These are phyloP conservation scores for Cucurbita moschata DNA, from an alignment of 306 rosid genomes.

Conservation along the genomic window DNA sequence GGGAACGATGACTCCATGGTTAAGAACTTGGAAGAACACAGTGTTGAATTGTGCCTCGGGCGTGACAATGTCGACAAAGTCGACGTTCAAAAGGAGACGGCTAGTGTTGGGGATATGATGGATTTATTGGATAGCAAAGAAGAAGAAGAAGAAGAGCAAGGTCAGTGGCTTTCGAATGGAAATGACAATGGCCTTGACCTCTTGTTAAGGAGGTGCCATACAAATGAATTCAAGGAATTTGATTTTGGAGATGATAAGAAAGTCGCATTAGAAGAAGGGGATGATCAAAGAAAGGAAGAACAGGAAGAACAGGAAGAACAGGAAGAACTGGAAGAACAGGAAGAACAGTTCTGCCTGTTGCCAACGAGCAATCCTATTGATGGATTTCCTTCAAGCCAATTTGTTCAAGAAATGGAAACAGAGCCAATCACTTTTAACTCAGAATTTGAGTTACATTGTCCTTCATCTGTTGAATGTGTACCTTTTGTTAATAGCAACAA, in stretches of 20 bases:
- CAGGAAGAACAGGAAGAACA: constrained; percentile 20
- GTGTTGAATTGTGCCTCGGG: constrained; percentile 42
- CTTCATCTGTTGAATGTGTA: constrained; percentile 32
- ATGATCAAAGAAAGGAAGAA: constrained; percentile 18
- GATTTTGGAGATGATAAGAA: constrained; percentile 20
- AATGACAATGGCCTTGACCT: constrained; percentile 24
- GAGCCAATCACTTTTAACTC: constrained; percentile 33
- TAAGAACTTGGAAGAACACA: constrained; percentile 37
- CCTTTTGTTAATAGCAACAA: constrained; percentile 60
- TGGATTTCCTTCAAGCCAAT: constrained; percentile 47
- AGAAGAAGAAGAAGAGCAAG: constrained; percentile 28
- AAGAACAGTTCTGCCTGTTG: constrained; percentile 40
- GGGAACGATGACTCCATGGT: constrained; percentile 25
- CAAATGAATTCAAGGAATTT: constrained; percentile 19
- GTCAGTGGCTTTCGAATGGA: constrained; percentile 40
- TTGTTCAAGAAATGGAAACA: constrained; percentile 42
- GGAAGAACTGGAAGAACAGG: constrained; percentile 36
- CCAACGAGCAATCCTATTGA: constrained; percentile 43
- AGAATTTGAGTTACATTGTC: constrained; percentile 56
- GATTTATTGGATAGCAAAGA: constrained; percentile 39
- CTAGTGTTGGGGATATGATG: constrained; percentile 29
- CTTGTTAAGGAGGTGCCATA: constrained; percentile 40
- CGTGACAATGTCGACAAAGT: constrained; percentile 31
- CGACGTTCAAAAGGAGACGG: constrained; percentile 16
- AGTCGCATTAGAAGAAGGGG: background rate